A percentile compares a stretch with the other conserved stretches of the same genome.
Conservation (phyloP, 371 early-diverging fungal genomes). For the Blastocladiella emersonii region DNA sequence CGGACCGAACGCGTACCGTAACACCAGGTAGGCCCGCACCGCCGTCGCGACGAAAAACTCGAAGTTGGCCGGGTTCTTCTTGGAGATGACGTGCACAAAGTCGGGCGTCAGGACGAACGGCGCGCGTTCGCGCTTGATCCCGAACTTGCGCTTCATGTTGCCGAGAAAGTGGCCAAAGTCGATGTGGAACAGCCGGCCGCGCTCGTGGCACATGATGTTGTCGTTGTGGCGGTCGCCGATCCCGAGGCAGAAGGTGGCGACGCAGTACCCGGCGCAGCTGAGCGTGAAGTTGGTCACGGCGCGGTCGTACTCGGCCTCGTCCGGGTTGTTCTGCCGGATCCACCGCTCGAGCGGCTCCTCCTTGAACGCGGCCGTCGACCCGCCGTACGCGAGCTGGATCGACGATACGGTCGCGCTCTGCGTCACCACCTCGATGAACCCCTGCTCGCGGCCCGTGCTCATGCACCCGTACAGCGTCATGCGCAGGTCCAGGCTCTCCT, state of each 20-base stretch:
- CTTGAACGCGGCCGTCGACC: constrained; percentile 14
- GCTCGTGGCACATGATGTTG: constrained; percentile 16
- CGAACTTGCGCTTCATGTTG: constrained; percentile 14
- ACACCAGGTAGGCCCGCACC: constrained; percentile 11
- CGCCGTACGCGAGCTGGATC: constrained; percentile 11
- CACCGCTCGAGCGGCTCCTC: constrained; percentile 12
- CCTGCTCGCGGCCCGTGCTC: constrained; percentile 9
- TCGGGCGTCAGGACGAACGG: constrained; percentile 16
- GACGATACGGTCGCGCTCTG: constrained; percentile 10
- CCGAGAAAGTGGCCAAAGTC: constrained; percentile 24
- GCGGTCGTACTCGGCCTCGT: constrained; percentile 7
- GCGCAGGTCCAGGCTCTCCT: constrained; percentile 10
- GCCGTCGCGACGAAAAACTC: constrained; percentile 10
- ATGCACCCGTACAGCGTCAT: constrained; percentile 9
- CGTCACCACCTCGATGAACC: constrained; percentile 10
- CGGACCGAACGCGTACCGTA: not conserved
- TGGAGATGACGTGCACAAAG: constrained; percentile 11
- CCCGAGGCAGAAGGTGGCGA: constrained; percentile 19
- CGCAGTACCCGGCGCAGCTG: constrained; percentile 14
- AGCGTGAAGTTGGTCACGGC: constrained; percentile 12
- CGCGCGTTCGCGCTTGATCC: constrained; percentile 15
- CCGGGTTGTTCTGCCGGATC: constrained; percentile 10
- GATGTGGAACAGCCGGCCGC: constrained; percentile 19
- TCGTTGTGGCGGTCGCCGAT: constrained; percentile 24
- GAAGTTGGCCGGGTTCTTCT: constrained; percentile 10